A percentile compares a stretch with the other conserved stretches of the same genome.
These are phyloP conservation scores for Drechmeria coniospora DNA, from an alignment of 2,329 filamentous ascomycete species.

Conservation along the genomic window DNA sequence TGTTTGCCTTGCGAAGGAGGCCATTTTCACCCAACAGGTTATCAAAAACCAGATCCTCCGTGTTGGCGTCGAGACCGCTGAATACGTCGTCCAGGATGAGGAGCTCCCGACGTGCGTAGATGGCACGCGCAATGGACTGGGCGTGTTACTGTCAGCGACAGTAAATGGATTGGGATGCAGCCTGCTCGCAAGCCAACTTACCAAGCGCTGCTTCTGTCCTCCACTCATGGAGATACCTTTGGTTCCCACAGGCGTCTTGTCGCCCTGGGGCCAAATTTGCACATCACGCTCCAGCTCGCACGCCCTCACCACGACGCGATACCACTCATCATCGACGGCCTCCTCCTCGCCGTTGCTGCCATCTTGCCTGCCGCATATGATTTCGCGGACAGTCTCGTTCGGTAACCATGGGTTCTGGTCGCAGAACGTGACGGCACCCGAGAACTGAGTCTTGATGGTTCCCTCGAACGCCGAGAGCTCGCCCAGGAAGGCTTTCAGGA, in stretches of 20 bases:
- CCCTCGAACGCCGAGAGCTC: conserved; percentile 8
- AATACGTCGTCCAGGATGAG: conserved; percentile 13
- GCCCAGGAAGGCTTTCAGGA: conserved; percentile 13
- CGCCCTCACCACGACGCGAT: conserved; percentile 9
- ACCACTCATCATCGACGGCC: conserved; percentile 8
- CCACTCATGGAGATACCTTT: conserved; percentile 18
- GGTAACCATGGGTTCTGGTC: conserved; percentile 9
- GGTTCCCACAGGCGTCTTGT: conserved; percentile 14
- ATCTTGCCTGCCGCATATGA: conserved; percentile 14
- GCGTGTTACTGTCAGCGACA: background rate
- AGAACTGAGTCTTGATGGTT: conserved; percentile 4
- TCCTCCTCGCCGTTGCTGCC: conserved; percentile 25
- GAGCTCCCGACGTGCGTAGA: conserved; percentile 9
- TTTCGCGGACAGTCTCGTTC: conserved; percentile 14
- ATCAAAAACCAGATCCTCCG: conserved; percentile 7
- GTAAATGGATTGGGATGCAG: background rate
- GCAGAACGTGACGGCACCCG: conserved; percentile 10
- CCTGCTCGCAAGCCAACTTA: background rate
- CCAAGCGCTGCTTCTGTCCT: conserved; percentile 14
- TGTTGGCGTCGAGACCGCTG: conserved; percentile 12
- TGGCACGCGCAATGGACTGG: conserved; percentile 11
- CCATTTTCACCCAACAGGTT: conserved; percentile 6
- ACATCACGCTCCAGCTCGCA: conserved; percentile 12
- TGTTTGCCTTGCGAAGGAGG: conserved; percentile 6
- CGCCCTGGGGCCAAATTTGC: conserved; percentile 11